Percentiles rank a stretch among this genome's conserved stretches.
phyloP scores from a whole-genome alignment of 1,139 yeast species.

The Debaryomyces udenii region DNA sequence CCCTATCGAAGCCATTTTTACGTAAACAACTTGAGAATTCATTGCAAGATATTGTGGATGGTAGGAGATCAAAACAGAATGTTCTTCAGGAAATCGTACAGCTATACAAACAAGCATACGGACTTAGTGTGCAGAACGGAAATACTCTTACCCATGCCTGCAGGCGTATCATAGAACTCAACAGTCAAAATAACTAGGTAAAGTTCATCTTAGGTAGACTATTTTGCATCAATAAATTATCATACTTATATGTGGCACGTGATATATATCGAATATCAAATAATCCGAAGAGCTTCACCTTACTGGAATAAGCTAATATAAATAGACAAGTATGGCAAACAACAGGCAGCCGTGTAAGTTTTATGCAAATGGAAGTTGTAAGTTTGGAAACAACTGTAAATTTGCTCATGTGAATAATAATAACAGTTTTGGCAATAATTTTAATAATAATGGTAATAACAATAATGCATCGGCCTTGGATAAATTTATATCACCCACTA shows the following conservation, averaged over 20 bases:
- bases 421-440: slow-evolving; percentile 9
- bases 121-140: slow-evolving; percentile 38
- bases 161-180: slow-evolving; percentile 19
- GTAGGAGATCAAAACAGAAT: slow-evolving; percentile 52
- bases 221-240: slow-evolving; percentile 6
- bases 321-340: slow-evolving; percentile 8
- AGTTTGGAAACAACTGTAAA: slow-evolving; percentile 26
- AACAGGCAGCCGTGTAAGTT: slow-evolving; percentile 20
- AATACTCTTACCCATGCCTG: slow-evolving; percentile 30
- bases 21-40: slow-evolving; percentile 75
- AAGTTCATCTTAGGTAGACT: background rate
- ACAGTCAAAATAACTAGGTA: slow-evolving; percentile 9
- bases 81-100: slow-evolving; percentile 61
- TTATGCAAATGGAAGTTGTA: slow-evolving; percentile 26
- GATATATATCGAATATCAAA: no score
- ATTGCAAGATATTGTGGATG: slow-evolving; percentile 69
- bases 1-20: slow-evolving; percentile 87
- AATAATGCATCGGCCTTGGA: slow-evolving; percentile 10
- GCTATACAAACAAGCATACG: slow-evolving; percentile 66
- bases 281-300: no score
- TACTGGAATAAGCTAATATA: background rate
- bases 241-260: no score
- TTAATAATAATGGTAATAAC: slow-evolving; percentile 4
- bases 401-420: slow-evolving; percentile 21
- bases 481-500: slow-evolving; percentile 14